These are phyloP conservation scores for Gymnopilus junonius DNA, from an alignment of 768 basidiomycete species.

Conservation along the genomic window DNA sequence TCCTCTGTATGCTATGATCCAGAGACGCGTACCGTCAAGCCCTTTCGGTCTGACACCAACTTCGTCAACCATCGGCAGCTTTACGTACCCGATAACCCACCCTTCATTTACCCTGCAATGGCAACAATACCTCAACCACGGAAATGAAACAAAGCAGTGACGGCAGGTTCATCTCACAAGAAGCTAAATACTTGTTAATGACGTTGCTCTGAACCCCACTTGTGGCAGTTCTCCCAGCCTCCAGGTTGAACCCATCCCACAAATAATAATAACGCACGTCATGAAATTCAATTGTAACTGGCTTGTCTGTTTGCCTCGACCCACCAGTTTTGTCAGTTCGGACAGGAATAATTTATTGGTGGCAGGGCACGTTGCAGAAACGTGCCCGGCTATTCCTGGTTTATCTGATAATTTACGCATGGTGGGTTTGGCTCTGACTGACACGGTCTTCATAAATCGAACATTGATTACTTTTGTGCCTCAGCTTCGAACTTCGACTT, in stretches of 20 bases:
- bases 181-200: neutral
- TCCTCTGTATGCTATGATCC: neutral
- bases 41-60: neutral
- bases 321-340: neutral
- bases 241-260: neutral
- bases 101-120: neutral
- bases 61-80: neutral
- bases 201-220: neutral
- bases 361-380: neutral
- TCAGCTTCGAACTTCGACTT: neutral
- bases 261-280: neutral
- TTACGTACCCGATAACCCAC: neutral
- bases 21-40: neutral
- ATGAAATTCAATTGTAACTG: neutral
- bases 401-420: neutral
- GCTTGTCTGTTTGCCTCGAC: neutral
- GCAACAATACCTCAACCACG: neutral
- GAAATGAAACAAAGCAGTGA: constrained; percentile 1
- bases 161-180: neutral
- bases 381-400: constrained; percentile 3
- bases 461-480: neutral
- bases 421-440: neutral
- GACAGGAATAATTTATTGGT: neutral
- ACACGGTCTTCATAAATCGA: neutral
- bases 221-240: neutral